Percentiles rank a stretch among this genome's conserved stretches.
Conservation (phyloP, 2,329 filamentous ascomycete species). For the Hypoxylon sp. region DNA sequence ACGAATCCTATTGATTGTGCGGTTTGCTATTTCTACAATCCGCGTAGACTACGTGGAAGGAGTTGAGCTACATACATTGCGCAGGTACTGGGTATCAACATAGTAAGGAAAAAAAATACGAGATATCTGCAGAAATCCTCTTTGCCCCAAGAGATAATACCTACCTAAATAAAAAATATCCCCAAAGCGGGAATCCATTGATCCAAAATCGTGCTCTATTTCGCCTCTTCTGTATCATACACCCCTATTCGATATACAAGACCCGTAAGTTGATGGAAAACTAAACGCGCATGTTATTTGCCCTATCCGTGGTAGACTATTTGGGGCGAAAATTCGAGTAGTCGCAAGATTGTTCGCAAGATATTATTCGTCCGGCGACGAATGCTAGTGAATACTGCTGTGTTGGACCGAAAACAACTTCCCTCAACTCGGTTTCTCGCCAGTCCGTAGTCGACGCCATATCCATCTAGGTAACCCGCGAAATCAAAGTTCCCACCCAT, state of each 20-base stretch:
- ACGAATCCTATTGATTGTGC: conserved; percentile 4
- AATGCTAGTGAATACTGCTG: conserved; percentile 6
- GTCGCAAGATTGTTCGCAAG: conserved; percentile 4
- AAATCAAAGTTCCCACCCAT: conserved; percentile 11
- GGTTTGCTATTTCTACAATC: conserved; percentile 22
- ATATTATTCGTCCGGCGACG: conserved; percentile 4
- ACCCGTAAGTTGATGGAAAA: conserved; percentile 4
- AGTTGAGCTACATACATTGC: conserved; percentile 19
- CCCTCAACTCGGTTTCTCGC: conserved; percentile 18
- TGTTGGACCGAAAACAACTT: neutral
- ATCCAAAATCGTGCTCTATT: conserved; percentile 19
- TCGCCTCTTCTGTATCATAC: conserved; percentile 25
- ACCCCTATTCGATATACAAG: conserved; percentile 23
- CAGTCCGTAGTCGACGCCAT: conserved; percentile 25
- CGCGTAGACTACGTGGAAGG: neutral
- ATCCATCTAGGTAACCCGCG: conserved; percentile 12
- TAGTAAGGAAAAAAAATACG: conserved; percentile 1
- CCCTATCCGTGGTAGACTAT: neutral
- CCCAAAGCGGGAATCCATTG: conserved; percentile 5
- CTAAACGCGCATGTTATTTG: conserved; percentile 11
- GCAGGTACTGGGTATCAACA: conserved; percentile 24
- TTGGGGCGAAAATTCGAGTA: conserved; percentile 7
- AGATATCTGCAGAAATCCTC: conserved; percentile 13
- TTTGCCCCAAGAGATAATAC: conserved; percentile 11
- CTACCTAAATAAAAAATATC: conserved; percentile 3